These are phyloP conservation scores for Coprinopsis strossmayeri DNA, from an alignment of 768 basidiomycete species.

Conservation along the genomic window DNA sequence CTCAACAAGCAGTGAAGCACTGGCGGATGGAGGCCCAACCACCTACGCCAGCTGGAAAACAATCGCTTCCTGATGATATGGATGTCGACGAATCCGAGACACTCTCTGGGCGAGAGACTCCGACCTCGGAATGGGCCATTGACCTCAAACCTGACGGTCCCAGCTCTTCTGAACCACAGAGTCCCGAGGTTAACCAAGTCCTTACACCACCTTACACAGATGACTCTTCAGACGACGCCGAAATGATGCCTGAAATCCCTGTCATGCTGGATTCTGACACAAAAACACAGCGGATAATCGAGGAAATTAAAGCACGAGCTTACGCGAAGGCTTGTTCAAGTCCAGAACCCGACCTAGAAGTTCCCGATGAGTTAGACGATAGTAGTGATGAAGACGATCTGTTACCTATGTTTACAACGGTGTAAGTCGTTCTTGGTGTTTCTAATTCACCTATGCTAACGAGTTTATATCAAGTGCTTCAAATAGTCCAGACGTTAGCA, in stretches of 20 bases:
- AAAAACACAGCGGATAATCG: conserved; percentile 56
- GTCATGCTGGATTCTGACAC: conserved; percentile 24
- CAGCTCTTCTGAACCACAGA: not conserved
- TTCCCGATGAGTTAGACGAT: conserved; percentile 42
- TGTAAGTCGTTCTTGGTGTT: not conserved
- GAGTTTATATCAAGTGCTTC: not conserved
- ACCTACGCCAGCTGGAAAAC: conserved; percentile 10
- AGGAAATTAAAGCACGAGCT: conserved; percentile 58
- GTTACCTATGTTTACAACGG: not conserved
- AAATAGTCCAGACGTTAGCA: not conserved
- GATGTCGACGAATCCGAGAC: conserved; percentile 7
- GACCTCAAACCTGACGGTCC: not conserved
- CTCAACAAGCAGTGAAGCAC: conserved; percentile 31
- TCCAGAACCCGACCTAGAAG: conserved; percentile 33
- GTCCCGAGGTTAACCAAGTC: not conserved
- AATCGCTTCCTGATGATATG: conserved; percentile 10
- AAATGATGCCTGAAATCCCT: conserved; percentile 22
- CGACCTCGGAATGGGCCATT: conserved; percentile 5
- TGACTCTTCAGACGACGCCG: conserved; percentile 4
- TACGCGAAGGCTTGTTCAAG: conserved; percentile 39
- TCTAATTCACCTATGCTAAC: not conserved
- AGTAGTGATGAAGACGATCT: conserved; percentile 39
- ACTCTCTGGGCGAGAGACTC: conserved; percentile 1
- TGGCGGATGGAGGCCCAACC: conserved; percentile 33
- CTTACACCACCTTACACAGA: conserved; percentile 7